phyloP scores from a whole-genome alignment of 1,284 basidiomycete genomes.

The Hymenochaete sp. region DNA sequence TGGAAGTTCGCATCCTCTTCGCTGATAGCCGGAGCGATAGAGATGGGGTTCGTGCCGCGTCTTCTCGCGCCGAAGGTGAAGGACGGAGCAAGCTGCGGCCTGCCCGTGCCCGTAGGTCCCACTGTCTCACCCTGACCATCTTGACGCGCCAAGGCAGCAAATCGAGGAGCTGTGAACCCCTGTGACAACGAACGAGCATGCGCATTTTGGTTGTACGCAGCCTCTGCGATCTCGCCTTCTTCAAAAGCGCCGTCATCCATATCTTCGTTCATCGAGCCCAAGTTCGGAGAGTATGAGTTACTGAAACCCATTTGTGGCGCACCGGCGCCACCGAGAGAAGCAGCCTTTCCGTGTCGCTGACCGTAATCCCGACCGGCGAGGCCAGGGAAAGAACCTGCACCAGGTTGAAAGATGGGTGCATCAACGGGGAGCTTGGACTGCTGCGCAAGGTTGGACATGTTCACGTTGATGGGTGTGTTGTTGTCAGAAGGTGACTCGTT shows the following conservation, averaged over 20 bases:
- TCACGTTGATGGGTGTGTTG: slow-evolving; percentile 32
- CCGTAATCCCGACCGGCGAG: slow-evolving; percentile 26
- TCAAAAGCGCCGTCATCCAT: slow-evolving; percentile 59
- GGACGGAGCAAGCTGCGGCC: slow-evolving; percentile 80
- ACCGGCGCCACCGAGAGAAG: slow-evolving; percentile 48
- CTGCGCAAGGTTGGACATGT: slow-evolving; percentile 33
- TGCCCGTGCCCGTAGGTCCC: slow-evolving; percentile 70
- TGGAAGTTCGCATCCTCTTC: slow-evolving; percentile 76
- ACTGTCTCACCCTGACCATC: slow-evolving; percentile 58
- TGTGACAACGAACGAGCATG: slow-evolving; percentile 69
- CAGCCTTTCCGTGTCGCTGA: slow-evolving; percentile 69
- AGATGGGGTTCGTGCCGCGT: slow-evolving; percentile 39
- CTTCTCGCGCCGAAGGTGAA: slow-evolving; percentile 80
- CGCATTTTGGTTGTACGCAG: slow-evolving; percentile 38
- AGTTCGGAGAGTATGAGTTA: slow-evolving; percentile 65
- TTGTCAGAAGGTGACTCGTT: slow-evolving; percentile 33
- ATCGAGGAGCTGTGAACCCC: slow-evolving; percentile 79
- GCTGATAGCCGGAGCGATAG: slow-evolving; percentile 63
- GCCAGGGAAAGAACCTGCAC: slow-evolving; percentile 47
- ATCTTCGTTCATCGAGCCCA: slow-evolving; percentile 76
- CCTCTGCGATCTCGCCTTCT: slow-evolving; percentile 69
- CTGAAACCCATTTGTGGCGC: slow-evolving; percentile 43
- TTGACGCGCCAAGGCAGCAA: slow-evolving; percentile 71
- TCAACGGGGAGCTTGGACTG: slow-evolving; percentile 50
- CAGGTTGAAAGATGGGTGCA: slow-evolving; percentile 64